phyloP scores from a whole-genome alignment of 1,139 yeast species.

The Pichia sp. region DNA sequence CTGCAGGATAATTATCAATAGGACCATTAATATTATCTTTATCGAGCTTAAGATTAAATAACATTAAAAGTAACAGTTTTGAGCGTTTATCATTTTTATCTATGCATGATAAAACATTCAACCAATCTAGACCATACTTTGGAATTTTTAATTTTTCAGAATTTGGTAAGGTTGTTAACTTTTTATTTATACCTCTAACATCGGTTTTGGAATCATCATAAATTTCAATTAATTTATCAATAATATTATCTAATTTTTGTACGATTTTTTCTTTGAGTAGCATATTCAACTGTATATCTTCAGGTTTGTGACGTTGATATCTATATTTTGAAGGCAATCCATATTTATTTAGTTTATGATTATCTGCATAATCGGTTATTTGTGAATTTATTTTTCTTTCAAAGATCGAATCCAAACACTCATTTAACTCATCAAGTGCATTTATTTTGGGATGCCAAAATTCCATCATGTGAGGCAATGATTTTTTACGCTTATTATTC shows the following conservation, averaged over 20 bases:
- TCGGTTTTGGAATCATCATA: neutral
- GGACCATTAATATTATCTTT: conserved; percentile 11
- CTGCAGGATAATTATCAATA: conserved; percentile 1
- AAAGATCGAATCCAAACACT: conserved; percentile 33
- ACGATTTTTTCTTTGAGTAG: conserved; percentile 4
- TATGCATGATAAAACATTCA: conserved; percentile 7
- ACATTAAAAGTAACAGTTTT: neutral
- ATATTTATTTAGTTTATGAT: neutral
- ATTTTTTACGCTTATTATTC: neutral
- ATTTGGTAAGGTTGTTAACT: neutral
- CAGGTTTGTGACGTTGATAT: conserved; percentile 3
- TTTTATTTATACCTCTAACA: neutral
- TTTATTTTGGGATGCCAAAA: conserved; percentile 10
- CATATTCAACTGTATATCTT: conserved; percentile 3
- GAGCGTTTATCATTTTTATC: conserved; percentile 4
- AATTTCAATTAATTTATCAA: conserved; percentile 10
- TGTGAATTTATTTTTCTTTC: conserved; percentile 30
- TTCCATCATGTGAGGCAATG: conserved; percentile 5
- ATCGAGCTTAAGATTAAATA: conserved; percentile 9
- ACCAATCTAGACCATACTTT: conserved; percentile 11
- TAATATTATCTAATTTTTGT: conserved; percentile 8
- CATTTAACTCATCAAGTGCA: conserved; percentile 9
- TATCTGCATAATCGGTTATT: neutral
- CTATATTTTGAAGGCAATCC: neutral
- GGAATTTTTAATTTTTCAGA: neutral